Conservation (phyloP, 2,329 filamentous ascomycete genomes). For the Botrytis galanthina region DNA sequence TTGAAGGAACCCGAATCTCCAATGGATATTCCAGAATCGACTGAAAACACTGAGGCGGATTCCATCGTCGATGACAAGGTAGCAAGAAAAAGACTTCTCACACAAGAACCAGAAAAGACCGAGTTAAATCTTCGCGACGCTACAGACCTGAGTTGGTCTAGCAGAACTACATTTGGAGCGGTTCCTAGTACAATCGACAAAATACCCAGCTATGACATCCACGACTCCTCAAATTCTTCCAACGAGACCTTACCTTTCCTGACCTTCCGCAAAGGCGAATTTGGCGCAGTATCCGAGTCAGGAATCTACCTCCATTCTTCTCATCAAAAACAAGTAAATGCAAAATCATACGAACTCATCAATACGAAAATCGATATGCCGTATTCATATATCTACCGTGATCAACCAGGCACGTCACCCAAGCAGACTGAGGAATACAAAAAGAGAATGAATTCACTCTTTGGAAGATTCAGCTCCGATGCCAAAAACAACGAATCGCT, state of each 20-base stretch:
- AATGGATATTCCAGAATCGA: not conserved
- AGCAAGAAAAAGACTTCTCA: not conserved
- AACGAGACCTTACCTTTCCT: not conserved
- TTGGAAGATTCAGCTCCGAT: not conserved
- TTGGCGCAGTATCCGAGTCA: slow-evolving; percentile 61
- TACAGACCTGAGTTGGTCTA: slow-evolving; percentile 1
- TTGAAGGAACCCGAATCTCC: not conserved
- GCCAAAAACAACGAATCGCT: not conserved
- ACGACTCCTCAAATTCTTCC: not conserved
- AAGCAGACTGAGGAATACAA: not conserved
- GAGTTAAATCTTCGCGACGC: not conserved
- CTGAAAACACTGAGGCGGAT: not conserved
- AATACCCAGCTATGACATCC: slow-evolving; percentile 20
- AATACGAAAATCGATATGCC: slow-evolving; percentile 50
- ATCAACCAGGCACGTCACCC: not conserved
- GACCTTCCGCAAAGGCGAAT: slow-evolving; percentile 42
- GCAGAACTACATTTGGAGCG: slow-evolving; percentile 33
- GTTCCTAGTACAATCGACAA: slow-evolving; percentile 37
- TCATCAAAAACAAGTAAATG: not conserved
- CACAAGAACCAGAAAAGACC: slow-evolving; percentile 2
- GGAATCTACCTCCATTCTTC: slow-evolving; percentile 40
- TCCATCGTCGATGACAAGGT: not conserved
- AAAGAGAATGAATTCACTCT: not conserved
- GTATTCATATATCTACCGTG: slow-evolving; percentile 38
- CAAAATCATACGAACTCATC: not conserved